These are phyloP conservation scores for Hymenoscyphus linearis DNA, from an alignment of 2,329 filamentous ascomycete genomes.

Conservation along the genomic window DNA sequence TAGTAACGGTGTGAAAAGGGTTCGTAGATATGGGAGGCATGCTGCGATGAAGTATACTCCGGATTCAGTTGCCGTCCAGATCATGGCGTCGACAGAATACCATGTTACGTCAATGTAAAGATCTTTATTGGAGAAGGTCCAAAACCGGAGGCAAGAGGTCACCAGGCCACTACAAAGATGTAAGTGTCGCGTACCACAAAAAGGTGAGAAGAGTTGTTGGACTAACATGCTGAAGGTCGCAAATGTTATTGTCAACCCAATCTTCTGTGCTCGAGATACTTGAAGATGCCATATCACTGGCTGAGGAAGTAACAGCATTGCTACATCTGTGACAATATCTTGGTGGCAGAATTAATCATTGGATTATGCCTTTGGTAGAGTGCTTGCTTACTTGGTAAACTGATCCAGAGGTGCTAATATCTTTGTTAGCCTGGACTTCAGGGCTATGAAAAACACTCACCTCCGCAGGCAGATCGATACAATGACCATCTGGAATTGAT, in stretches of 20 bases:
- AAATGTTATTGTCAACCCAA: slow-evolving; percentile 41
- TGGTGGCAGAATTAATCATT: slow-evolving; percentile 24
- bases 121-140: not conserved
- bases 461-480: not conserved
- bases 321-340: slow-evolving; percentile 42
- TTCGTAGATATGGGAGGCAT: slow-evolving; percentile 9
- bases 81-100: slow-evolving; percentile 5
- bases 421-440: too few relatives aligned
- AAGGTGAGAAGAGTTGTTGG: not conserved
- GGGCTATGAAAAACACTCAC: too few relatives aligned
- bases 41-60: slow-evolving; percentile 12
- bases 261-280: slow-evolving; percentile 37
- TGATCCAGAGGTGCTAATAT: not conserved
- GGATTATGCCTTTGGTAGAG: not conserved
- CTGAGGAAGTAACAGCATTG: slow-evolving; percentile 40
- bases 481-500: slow-evolving; percentile 10
- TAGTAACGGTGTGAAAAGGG: slow-evolving; percentile 4
- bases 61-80: slow-evolving; percentile 9
- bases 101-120: slow-evolving; percentile 7
- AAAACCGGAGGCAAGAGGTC: slow-evolving; percentile 10
- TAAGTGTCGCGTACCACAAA: not conserved
- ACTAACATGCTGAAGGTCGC: slow-evolving; percentile 39
- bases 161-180: slow-evolving; percentile 7
- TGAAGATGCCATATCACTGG: slow-evolving; percentile 42
- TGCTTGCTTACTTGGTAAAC: not conserved